phyloP scores from a whole-genome alignment of 164 flowering plant genomes.

The Echeveria elegans region DNA sequence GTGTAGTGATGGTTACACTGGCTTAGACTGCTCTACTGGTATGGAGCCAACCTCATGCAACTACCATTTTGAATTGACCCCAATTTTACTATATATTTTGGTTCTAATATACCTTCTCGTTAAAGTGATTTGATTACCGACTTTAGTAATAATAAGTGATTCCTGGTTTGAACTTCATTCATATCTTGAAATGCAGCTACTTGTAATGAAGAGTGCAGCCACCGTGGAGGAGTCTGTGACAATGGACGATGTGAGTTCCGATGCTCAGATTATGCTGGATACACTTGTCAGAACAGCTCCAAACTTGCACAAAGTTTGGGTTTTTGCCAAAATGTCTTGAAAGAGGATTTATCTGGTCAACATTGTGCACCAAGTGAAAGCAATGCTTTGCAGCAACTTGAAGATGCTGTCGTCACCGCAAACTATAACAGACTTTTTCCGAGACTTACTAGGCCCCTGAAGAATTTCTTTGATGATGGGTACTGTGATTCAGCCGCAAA shows the following conservation, averaged over 20 bases:
- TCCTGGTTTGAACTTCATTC: neutral
- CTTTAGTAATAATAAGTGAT: neutral
- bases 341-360: conserved; percentile 56
- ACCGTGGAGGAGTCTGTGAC: conserved; percentile 98
- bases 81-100: neutral
- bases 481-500: conserved; percentile 88
- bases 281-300: conserved; percentile 93
- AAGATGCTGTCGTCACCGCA: conserved; percentile 91
- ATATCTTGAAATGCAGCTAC: conserved; percentile 52
- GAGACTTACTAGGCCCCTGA: conserved; percentile 57
- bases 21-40: conserved; percentile 98
- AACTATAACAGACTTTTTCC: conserved; percentile 87
- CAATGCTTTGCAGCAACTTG: conserved; percentile 84
- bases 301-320: conserved; percentile 65
- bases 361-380: conserved; percentile 96
- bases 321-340: conserved; percentile 67
- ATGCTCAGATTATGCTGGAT: conserved; percentile 98
- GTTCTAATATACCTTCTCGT: neutral
- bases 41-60: conserved; percentile 9
- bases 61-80: neutral
- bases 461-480: conserved; percentile 54
- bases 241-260: conserved; percentile 95
- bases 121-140: neutral
- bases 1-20: conserved; percentile 75
- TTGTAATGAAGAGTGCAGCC: conserved; percentile 95